phyloP scores from a whole-genome alignment of 2,329 filamentous ascomycete species.

The Fusarium caatingaense region DNA sequence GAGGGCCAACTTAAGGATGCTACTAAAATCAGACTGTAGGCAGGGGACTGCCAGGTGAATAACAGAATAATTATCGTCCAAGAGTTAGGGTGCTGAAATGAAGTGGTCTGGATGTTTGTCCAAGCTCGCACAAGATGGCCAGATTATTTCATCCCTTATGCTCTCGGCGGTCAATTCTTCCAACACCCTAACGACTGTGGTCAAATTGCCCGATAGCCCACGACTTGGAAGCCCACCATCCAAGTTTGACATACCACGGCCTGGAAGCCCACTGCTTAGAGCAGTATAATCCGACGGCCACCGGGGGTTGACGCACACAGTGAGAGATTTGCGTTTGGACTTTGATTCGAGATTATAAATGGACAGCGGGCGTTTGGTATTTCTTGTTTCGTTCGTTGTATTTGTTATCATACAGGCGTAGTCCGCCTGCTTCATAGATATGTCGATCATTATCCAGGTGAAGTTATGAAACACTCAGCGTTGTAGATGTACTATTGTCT shows the following conservation, averaged over 20 bases:
- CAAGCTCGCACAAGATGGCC: background rate
- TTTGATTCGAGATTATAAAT: slow-evolving; percentile 22
- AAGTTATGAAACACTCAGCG: slow-evolving; percentile 25
- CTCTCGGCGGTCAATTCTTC: background rate
- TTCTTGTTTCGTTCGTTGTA: slow-evolving; percentile 14
- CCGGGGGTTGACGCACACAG: slow-evolving; percentile 2
- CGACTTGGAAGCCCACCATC: background rate
- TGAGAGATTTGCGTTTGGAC: background rate
- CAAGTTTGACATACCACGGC: background rate
- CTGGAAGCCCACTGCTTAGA: too few relatives aligned
- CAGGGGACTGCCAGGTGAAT: background rate
- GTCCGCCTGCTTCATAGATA: slow-evolving; percentile 4
- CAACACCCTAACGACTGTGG: background rate
- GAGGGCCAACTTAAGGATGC: slow-evolving; percentile 85
- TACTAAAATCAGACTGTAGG: slow-evolving; percentile 73
- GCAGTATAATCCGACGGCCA: slow-evolving; percentile 18
- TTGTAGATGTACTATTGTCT: slow-evolving; percentile 5
- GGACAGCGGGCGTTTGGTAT: slow-evolving; percentile 37
- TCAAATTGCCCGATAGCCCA: background rate
- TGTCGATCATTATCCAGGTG: slow-evolving; percentile 11
- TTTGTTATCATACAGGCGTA: slow-evolving; percentile 33
- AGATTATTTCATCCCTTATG: background rate
- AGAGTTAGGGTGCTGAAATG: background rate
- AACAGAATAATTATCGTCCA: background rate
- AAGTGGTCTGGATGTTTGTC: background rate